Base-by-base conservation (phyloP, 495 filamentous ascomycete species). In the Rhypophila decipiens region DNA sequence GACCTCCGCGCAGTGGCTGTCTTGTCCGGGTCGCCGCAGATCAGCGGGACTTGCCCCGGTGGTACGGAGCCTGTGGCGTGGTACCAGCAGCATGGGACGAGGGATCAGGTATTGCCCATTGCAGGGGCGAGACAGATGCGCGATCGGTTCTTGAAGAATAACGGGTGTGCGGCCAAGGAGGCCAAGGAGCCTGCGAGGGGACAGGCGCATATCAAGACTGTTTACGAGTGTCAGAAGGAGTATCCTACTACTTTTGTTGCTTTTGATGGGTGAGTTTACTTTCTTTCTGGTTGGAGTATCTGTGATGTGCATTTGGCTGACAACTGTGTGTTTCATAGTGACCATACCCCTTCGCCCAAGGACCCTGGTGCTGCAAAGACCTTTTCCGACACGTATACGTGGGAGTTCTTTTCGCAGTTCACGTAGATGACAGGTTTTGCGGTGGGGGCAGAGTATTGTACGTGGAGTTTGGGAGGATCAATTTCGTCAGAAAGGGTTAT, bases 1-100 rank as follows among this genome's bases (percentile, higher is more conserved):
- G 59, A 61, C 15, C 62, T 74, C 51, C 64, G 63, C n/a, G 73
- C 67, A 10, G 68, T 76, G 4, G 66, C 68, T 19, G 65, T 65
- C 2, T 39, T 75, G 19, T 70, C 69, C 4, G 69, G 53, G 1
- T 24, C 21, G 5, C 49, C 49, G 13, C 13, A 43, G 4, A 46
- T 59, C 2, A 41, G 60, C 39, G 70, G 70, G 2, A n/a, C 33
- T 13, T 73, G 70, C 50, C 46, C 49, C 2, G 61, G 62, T 3
- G 70, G 71, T 15, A 63, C 49, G 10, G 53, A 66, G 20, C 69
- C 70, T 5, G 58, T 73, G 18, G 69, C 71, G 1, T 75, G 70
- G 50, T 64, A 68, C 33, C 62, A 51, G 12, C 60, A 67, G 42
- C 70, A 73, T 49, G 71, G 71, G 5, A 58, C 64, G 17, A 34